These are phyloP conservation scores for Candida odintsovae DNA, from an alignment of 805 yeast species.

Conservation along the genomic window DNA sequence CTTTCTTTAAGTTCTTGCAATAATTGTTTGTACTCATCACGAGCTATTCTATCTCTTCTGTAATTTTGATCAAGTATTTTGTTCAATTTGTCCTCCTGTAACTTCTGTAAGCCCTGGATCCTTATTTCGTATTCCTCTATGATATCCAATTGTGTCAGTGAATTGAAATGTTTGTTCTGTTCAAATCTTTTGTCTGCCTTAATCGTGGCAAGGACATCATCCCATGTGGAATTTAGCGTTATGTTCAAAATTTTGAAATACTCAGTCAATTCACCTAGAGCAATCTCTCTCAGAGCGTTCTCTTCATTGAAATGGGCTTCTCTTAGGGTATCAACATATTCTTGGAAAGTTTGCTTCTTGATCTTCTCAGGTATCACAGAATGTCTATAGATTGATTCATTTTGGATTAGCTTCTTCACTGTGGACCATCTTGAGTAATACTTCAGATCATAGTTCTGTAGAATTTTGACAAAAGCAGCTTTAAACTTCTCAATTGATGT, in stretches of 20 bases:
- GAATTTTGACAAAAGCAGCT: constrained; percentile 43
- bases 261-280: constrained; percentile 45
- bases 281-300: constrained; percentile 35
- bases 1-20: constrained; percentile 31
- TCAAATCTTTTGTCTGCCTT: constrained; percentile 44
- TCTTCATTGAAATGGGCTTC: constrained; percentile 21
- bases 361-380: constrained; percentile 53
- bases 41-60: constrained; percentile 56
- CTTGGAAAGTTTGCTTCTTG: constrained; percentile 47
- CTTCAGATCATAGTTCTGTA: constrained; percentile 40
- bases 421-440: constrained; percentile 63
- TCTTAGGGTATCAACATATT: constrained; percentile 39
- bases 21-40: constrained; percentile 51
- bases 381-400: constrained; percentile 63
- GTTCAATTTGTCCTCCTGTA: constrained; percentile 17
- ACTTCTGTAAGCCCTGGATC: constrained; percentile 23
- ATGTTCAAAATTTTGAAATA: constrained; percentile 38
- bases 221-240: constrained; percentile 17
- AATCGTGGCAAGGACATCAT: constrained; percentile 9
- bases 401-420: constrained; percentile 43
- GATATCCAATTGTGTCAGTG: constrained; percentile 54
- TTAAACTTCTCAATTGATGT: constrained; percentile 50
- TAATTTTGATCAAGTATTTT: constrained; percentile 35
- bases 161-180: constrained; percentile 50
- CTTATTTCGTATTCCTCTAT: constrained; percentile 42